These are phyloP conservation scores for Amniculicola lignicola DNA, from an alignment of 495 filamentous ascomycete genomes.

Conservation along the genomic window DNA sequence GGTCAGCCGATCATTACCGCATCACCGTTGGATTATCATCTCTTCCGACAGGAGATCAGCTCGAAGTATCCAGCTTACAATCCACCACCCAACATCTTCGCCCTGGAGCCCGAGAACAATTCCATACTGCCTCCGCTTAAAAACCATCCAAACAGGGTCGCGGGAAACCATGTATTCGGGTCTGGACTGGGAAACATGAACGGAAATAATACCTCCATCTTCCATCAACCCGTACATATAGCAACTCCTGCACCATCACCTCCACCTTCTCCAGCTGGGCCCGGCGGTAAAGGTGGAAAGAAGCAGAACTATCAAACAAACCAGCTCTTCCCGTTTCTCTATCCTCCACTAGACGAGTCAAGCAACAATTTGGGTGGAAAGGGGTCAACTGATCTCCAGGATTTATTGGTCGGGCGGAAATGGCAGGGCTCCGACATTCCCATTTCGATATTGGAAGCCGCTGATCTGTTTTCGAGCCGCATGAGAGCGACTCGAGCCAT, in stretches of 20 bases:
- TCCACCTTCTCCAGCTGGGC: constrained; percentile 81
- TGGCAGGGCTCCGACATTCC: constrained; percentile 93
- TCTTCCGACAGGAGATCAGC: constrained; percentile 95
- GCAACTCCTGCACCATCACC: constrained; percentile 97
- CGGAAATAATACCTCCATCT: constrained; percentile 66
- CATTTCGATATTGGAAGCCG: constrained; percentile 91
- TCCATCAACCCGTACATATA: constrained; percentile 95
- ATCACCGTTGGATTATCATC: constrained; percentile 91
- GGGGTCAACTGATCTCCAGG: constrained; percentile 70
- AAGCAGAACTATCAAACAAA: constrained; percentile 99
- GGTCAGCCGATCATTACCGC: constrained; percentile 71
- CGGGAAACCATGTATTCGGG: constrained; percentile 33
- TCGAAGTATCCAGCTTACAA: constrained; percentile 98
- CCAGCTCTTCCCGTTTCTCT: constrained; percentile 96
- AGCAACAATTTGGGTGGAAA: constrained; percentile 87
- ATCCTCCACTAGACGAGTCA: constrained; percentile 79
- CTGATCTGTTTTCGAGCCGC: constrained; percentile 80
- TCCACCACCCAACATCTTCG: constrained; percentile 77
- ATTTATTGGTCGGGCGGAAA: constrained; percentile 68
- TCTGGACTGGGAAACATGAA: constrained; percentile 43
- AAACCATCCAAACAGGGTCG: constrained; percentile 59
- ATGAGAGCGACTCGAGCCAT: constrained; percentile 88
- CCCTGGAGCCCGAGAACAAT: constrained; percentile 83
- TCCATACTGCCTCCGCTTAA: constrained; percentile 83
- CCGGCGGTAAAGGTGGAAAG: constrained; percentile 89